Evolutionary conservation across 495 filamentous ascomycete genomes (phyloP).

Genomic region (Penicillium lividum): DNA sequence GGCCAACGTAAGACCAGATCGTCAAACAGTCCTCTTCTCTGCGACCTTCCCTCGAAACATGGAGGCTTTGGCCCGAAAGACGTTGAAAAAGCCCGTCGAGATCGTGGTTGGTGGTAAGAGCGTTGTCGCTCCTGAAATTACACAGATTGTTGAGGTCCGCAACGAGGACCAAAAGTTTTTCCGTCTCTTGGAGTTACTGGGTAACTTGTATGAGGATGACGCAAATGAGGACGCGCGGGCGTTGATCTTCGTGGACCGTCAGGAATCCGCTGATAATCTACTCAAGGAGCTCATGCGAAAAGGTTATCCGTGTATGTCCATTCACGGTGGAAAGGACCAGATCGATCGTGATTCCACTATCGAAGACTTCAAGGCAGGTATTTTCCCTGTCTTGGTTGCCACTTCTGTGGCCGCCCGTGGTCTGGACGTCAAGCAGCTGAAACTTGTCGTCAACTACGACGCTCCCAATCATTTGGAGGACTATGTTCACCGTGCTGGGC

Average conservation of each 20-base stretch:
- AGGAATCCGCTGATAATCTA: slow-evolving; percentile 88
- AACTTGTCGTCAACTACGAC: slow-evolving; percentile 96
- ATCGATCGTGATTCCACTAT: slow-evolving; percentile 94
- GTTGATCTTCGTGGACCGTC: slow-evolving; percentile 91
- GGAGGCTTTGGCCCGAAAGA: slow-evolving; percentile 87
- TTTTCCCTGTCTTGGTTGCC: slow-evolving; percentile 86
- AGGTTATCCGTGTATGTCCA: slow-evolving; percentile 92
- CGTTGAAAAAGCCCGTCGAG: slow-evolving; percentile 81
- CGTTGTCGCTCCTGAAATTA: slow-evolving; percentile 93
- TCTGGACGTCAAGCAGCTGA: slow-evolving; percentile 94
- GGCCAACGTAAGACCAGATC: slow-evolving; percentile 82
- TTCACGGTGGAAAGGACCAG: slow-evolving; percentile 96
- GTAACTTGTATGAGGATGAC: slow-evolving; percentile 78
- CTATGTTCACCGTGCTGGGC: slow-evolving; percentile 93
- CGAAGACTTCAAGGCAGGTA: slow-evolving; percentile 89
- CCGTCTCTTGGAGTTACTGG: slow-evolving; percentile 80
- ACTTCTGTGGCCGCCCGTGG: slow-evolving; percentile 96
- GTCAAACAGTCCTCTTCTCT: slow-evolving; percentile 93
- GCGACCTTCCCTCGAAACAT: slow-evolving; percentile 96
- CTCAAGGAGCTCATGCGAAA: slow-evolving; percentile 80
- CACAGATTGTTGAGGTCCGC: slow-evolving; percentile 87
- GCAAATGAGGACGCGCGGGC: slow-evolving; percentile 82
- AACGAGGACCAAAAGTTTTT: slow-evolving; percentile 82
- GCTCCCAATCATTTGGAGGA: slow-evolving; percentile 96
- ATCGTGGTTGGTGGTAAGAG: slow-evolving; percentile 90